Conservation (phyloP, 192 early-diverging fungal species). For the Pilaira anomala region DNA sequence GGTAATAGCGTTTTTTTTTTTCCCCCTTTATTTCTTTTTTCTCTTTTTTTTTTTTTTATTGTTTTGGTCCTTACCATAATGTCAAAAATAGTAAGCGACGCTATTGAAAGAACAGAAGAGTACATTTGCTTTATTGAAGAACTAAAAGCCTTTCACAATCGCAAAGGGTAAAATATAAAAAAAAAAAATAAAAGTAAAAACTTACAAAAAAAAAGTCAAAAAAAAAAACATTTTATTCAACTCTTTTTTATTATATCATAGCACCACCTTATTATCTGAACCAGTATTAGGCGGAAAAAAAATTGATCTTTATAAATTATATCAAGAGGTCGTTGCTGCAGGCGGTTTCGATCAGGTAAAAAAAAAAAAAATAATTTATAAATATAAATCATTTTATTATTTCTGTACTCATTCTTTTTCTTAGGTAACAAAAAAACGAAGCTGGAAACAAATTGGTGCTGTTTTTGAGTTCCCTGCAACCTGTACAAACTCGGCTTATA, state of each 20-base stretch:
- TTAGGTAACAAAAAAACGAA: slow-evolving; percentile 62
- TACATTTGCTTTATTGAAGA: slow-evolving; percentile 19
- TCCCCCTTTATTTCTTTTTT: no score
- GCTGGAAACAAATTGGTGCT: slow-evolving; percentile 66
- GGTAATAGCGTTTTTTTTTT: no score
- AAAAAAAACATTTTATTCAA: background rate
- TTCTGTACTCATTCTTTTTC: background rate
- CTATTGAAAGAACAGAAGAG: slow-evolving; percentile 22
- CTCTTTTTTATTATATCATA: slow-evolving; percentile 23
- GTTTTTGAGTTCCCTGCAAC: slow-evolving; percentile 74
- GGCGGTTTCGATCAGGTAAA: slow-evolving; percentile 68
- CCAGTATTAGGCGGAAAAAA: slow-evolving; percentile 75
- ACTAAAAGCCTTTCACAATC: slow-evolving; percentile 14
- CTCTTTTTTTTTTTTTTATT: no score
- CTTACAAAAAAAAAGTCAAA: background rate
- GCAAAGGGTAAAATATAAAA: slow-evolving; percentile 17
- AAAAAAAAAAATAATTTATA: background rate
- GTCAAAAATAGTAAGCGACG: slow-evolving; percentile 16
- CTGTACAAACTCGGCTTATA: slow-evolving; percentile 78
- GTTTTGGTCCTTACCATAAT: no score
- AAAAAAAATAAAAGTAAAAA: background rate
- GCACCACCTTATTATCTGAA: slow-evolving; percentile 50
- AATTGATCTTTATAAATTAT: slow-evolving; percentile 62
- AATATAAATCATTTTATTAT: background rate
- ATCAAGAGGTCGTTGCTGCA: slow-evolving; percentile 53